phyloP scores from a whole-genome alignment of 148 eudicot species.

The Heliosperma pusillum region DNA sequence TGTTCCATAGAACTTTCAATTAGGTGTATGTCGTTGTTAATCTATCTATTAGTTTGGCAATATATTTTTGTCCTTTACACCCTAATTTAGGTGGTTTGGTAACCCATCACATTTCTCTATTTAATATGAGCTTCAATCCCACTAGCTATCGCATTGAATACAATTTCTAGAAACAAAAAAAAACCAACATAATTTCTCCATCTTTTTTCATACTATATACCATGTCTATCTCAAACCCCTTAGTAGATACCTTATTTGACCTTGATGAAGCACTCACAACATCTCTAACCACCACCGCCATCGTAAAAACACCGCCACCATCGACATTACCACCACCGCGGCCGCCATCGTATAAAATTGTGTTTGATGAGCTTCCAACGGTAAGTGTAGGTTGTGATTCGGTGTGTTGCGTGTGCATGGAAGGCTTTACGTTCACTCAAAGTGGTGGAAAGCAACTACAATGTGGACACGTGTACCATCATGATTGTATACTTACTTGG shows the following conservation, averaged over 20 bases:
- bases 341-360: neutral
- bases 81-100: slow-evolving; percentile 14
- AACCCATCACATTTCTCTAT: slow-evolving; percentile 16
- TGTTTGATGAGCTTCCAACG: slow-evolving; percentile 24
- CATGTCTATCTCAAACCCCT: slow-evolving; percentile 16
- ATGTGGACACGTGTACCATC: slow-evolving; percentile 62
- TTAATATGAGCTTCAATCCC: neutral
- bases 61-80: slow-evolving; percentile 2
- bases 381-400: slow-evolving; percentile 17
- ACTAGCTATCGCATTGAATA: neutral
- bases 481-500: slow-evolving; percentile 46
- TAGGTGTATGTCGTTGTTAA: slow-evolving; percentile 5
- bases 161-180: neutral
- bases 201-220: neutral
- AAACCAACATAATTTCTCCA: neutral
- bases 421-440: slow-evolving; percentile 24
- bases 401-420: slow-evolving; percentile 59
- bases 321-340: neutral
- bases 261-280: slow-evolving; percentile 45
- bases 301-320: slow-evolving; percentile 3
- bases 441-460: slow-evolving; percentile 30
- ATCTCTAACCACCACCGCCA: slow-evolving; percentile 8
- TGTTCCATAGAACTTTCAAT: no score
- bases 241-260: slow-evolving; percentile 28
- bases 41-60: neutral